Conservation (phyloP, 176 grass and related monocot genomes). For the Elymus sibiricus region DNA sequence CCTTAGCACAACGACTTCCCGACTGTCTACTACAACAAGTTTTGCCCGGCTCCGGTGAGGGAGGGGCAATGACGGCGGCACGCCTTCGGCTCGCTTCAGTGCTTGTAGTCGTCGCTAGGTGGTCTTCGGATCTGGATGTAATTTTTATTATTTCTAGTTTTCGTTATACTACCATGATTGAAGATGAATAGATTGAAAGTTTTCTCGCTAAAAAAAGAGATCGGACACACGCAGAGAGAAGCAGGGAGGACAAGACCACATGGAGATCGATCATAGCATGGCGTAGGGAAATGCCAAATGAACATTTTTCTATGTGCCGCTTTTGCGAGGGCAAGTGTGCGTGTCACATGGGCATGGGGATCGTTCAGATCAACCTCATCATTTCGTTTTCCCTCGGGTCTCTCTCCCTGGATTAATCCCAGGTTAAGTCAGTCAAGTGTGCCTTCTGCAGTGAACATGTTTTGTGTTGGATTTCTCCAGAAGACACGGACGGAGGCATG, state of each 20-base stretch:
- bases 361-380: not conserved
- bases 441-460: not conserved
- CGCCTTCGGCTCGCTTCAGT: no score
- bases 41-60: no score
- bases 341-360: constrained; percentile 12
- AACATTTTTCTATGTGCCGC: not conserved
- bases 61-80: no score
- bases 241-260: not conserved
- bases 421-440: not conserved
- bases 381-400: not conserved
- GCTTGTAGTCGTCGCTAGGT: no score
- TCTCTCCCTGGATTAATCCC: not conserved
- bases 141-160: no score
- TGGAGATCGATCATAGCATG: not conserved
- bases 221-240: not conserved
- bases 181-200: no score
- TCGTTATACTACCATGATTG: no score
- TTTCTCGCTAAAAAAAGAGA: no score
- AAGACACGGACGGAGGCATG: not conserved
- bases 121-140: no score
- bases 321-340: not conserved
- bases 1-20: no score
- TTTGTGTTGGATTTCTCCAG: not conserved
- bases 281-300: constrained; percentile 11
- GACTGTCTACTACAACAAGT: no score